These are phyloP conservation scores for Plasmodium gaboni DNA, from an alignment of 169 alveolate species.

Conservation along the genomic window DNA sequence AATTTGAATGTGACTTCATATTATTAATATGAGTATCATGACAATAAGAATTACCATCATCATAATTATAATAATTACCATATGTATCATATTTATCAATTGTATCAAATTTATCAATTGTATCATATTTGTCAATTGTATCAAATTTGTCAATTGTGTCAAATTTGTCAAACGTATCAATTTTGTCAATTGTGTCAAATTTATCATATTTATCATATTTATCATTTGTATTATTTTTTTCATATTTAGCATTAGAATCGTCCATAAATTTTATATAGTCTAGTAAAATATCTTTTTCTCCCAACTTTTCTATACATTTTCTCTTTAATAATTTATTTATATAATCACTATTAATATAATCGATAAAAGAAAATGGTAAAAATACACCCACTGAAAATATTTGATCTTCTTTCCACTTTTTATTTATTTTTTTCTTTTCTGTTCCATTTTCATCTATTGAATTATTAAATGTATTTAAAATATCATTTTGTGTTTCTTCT, in stretches of 20 bases:
- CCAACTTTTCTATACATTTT: slow-evolving; percentile 48
- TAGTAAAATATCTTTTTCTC: slow-evolving; percentile 53
- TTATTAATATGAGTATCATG: too few species aligned
- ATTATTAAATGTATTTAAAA: slow-evolving; percentile 6
- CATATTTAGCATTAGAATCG: slow-evolving; percentile 3
- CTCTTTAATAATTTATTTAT: slow-evolving; percentile 19
- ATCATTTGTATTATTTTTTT: too few species aligned
- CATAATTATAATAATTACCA: too few species aligned
- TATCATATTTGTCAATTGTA: too few species aligned
- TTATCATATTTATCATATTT: too few species aligned
- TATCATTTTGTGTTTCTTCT: slow-evolving; percentile 12
- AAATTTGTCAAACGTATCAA: too few species aligned
- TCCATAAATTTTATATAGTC: slow-evolving; percentile 62
- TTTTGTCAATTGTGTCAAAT: too few species aligned
- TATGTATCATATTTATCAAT: too few species aligned
- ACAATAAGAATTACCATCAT: too few species aligned
- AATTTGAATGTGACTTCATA: too few species aligned
- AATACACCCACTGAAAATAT: slow-evolving; percentile 70
- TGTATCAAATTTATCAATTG: too few species aligned
- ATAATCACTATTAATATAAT: slow-evolving; percentile 68
- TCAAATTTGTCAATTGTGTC: too few species aligned
- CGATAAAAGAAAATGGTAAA: slow-evolving; percentile 69
- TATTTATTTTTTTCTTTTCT: slow-evolving; percentile 44
- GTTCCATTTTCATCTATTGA: slow-evolving; percentile 3
- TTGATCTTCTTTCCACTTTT: slow-evolving; percentile 75